Base-by-base conservation (phyloP, 257 asterid genomes). In the Mentha longifolia region DNA sequence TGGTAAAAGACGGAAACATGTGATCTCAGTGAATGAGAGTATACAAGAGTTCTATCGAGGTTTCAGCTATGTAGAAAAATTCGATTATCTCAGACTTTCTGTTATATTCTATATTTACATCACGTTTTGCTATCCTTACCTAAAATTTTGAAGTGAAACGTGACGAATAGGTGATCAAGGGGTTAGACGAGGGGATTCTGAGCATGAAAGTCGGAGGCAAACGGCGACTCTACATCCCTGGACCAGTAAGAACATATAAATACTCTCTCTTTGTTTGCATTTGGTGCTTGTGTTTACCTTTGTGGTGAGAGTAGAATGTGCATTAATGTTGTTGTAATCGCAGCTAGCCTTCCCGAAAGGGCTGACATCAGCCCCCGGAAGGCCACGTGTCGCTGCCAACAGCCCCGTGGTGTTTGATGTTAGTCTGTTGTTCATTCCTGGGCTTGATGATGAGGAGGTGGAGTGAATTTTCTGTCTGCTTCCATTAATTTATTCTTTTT, bases 321-420 rank as follows among this genome's bases (percentile, higher is more conserved):
- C 31, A 28, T 28, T 28, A 28, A 28, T 28, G 31, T 28, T 76
- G 77, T 55, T 61, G 33, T 78, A 76, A 69, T 59, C 78, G 8
- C 39, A 94, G 97, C 74, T 94, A 66, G 97, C 99, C 19, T 94
- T 91, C 69, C 97, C 99, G 0, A 95, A 92, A 86, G 99, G 99
- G 7, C 85, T 95, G 28, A 67, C 78, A 25, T 92, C 98, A 59
- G 99, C 99, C 47, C 98, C 99, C 2, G 98, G 99, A 63, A 88
- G 98, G 95, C 97, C 99, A 35, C 80, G 97, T 56, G 97, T 95
- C 74, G 93, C 93, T 75, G 81, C 99, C 6, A 87, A 80, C 65
- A 95, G 97, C 80, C 95, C 97, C 1, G 96, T 92, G 39, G 69
- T 89, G 22, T 91, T 95, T 61, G 98, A 92, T 31, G 98, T 92